A percentile compares a stretch with the other conserved stretches of the same genome.
Evolutionary conservation across 2,329 filamentous ascomycete species (phyloP).

Genomic region (Truncatella angustata): DNA sequence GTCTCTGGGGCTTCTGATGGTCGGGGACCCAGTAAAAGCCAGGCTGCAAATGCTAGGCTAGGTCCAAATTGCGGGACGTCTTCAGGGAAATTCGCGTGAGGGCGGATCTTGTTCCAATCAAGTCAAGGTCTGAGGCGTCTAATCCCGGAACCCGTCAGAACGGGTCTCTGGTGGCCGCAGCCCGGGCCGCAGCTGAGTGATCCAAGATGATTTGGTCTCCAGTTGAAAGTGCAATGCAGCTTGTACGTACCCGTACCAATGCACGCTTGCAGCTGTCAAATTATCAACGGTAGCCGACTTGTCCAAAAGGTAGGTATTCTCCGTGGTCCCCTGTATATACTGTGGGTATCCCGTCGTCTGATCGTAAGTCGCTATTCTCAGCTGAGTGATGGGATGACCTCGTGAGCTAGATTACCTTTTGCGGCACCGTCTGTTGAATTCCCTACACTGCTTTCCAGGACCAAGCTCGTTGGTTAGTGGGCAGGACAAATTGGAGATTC

Average conservation of each 20-base stretch:
- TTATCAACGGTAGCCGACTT: neutral
- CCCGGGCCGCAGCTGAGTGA: slow-evolving; percentile 31
- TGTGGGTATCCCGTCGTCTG: neutral
- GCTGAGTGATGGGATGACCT: too few species aligned
- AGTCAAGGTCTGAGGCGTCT: slow-evolving; percentile 24
- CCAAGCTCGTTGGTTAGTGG: too few species aligned
- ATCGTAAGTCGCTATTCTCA: neutral
- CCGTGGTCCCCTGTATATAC: neutral
- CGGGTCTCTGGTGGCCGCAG: slow-evolving; percentile 28
- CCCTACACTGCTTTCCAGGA: too few species aligned
- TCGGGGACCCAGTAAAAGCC: too few species aligned
- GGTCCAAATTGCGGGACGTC: neutral
- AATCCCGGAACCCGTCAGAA: slow-evolving; percentile 30
- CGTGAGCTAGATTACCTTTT: too few species aligned
- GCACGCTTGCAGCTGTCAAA: neutral
- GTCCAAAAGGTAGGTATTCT: neutral
- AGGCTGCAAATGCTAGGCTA: neutral
- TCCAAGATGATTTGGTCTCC: slow-evolving; percentile 26
- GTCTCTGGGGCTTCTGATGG: too few species aligned
- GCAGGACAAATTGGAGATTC: too few species aligned
- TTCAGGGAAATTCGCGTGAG: neutral
- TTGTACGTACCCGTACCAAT: neutral
- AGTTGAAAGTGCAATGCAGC: neutral
- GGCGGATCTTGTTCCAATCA: slow-evolving; percentile 26
- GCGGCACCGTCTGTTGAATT: too few species aligned